These are phyloP conservation scores for Malassezia furfur DNA, from an alignment of 1,284 basidiomycete genomes.

Conservation along the genomic window DNA sequence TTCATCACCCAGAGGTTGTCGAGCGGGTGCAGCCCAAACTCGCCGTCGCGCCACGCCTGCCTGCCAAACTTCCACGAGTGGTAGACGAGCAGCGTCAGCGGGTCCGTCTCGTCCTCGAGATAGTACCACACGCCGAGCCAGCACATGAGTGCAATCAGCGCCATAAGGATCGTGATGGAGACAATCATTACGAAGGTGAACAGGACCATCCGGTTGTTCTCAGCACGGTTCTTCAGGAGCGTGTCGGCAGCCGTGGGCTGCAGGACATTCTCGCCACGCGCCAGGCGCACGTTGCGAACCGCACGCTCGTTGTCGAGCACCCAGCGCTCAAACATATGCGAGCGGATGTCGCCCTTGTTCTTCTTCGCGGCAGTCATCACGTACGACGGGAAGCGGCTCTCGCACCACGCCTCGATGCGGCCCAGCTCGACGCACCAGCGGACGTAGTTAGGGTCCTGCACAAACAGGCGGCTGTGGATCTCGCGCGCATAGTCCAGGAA, in stretches of 20 bases:
- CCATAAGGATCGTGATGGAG: slow-evolving; percentile 25
- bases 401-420: slow-evolving; percentile 43
- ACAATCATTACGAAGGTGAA: slow-evolving; percentile 29
- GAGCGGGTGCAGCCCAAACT: background rate
- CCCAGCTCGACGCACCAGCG: slow-evolving; percentile 40
- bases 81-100: slow-evolving; percentile 13
- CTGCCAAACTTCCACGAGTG: background rate
- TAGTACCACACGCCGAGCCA: slow-evolving; percentile 35
- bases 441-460: slow-evolving; percentile 72
- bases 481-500: slow-evolving; percentile 72
- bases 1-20: background rate
- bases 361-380: slow-evolving; percentile 19
- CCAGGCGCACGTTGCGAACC: slow-evolving; percentile 1
- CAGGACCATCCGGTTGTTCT: slow-evolving; percentile 24
- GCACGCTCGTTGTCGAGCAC: slow-evolving; percentile 13
- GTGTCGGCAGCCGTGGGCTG: background rate
- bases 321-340: slow-evolving; percentile 25
- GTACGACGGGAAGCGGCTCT: slow-evolving; percentile 40
- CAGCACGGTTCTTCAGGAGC: background rate
- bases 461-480: slow-evolving; percentile 70
- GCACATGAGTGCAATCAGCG: slow-evolving; percentile 20
- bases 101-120: slow-evolving; percentile 30
- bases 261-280: slow-evolving; percentile 5
- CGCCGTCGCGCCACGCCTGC: background rate
- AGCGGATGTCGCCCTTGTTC: slow-evolving; percentile 23